A percentile compares a stretch with the other conserved stretches of the same genome.
phyloP scores from a whole-genome alignment of 441 rosid species.

The Gossypium schwendimanii region DNA sequence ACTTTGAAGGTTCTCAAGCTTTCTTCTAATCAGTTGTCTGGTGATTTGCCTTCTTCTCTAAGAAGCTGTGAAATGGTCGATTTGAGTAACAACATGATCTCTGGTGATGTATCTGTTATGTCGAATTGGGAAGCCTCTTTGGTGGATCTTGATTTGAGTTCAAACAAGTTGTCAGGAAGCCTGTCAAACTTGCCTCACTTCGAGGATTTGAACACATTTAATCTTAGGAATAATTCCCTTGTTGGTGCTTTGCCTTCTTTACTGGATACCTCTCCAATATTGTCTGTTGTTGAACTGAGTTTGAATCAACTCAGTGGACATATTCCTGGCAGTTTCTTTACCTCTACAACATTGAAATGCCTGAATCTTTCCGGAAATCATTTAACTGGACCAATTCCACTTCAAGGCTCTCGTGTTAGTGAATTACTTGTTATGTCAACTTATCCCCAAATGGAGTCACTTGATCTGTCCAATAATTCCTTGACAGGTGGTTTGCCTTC shows the following conservation, averaged over 20 bases:
- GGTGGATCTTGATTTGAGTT: slow-evolving; percentile 75
- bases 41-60: slow-evolving; percentile 49
- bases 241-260: slow-evolving; percentile 54
- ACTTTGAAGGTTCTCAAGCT: slow-evolving; percentile 63
- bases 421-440: slow-evolving; percentile 46
- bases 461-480: slow-evolving; percentile 79
- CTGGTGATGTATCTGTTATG: slow-evolving; percentile 51
- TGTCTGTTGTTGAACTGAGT: slow-evolving; percentile 69
- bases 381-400: slow-evolving; percentile 66
- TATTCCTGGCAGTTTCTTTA: slow-evolving; percentile 56
- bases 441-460: slow-evolving; percentile 59
- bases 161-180: slow-evolving; percentile 67
- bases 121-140: slow-evolving; percentile 59
- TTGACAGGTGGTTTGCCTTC: slow-evolving; percentile 58
- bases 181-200: slow-evolving; percentile 50
- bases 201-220: slow-evolving; percentile 44
- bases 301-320: slow-evolving; percentile 54
- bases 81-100: slow-evolving; percentile 66
- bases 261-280: slow-evolving; percentile 33
- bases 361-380: slow-evolving; percentile 76
- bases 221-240: slow-evolving; percentile 54
- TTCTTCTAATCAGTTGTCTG: slow-evolving; percentile 65
- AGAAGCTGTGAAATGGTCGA: slow-evolving; percentile 44
- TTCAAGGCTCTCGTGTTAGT: slow-evolving; percentile 46
- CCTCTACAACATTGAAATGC: slow-evolving; percentile 44